phyloP scores from a whole-genome alignment of 106 monocot genomes.

The Vanilla planifolia region DNA sequence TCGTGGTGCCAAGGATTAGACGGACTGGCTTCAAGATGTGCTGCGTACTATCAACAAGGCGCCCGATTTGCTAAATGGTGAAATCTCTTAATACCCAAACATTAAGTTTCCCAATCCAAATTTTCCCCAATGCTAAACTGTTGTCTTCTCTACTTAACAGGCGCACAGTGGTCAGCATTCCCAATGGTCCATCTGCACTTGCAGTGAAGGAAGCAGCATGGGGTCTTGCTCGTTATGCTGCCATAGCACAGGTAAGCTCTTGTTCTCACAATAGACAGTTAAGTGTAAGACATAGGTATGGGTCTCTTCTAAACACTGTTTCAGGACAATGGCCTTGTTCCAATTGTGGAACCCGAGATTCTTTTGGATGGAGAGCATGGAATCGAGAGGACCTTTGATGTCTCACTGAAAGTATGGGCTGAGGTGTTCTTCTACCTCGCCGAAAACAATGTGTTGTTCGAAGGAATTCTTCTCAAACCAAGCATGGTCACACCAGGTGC shows the following conservation, averaged over 20 bases:
- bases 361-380: slow-evolving; percentile 77
- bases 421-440: slow-evolving; percentile 77
- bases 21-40: slow-evolving; percentile 27
- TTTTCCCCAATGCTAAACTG: neutral
- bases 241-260: slow-evolving; percentile 56
- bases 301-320: slow-evolving; percentile 1
- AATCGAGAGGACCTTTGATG: slow-evolving; percentile 71
- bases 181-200: slow-evolving; percentile 55
- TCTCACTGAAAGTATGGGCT: slow-evolving; percentile 69
- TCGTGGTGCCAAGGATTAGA: slow-evolving; percentile 78
- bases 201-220: slow-evolving; percentile 74
- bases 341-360: slow-evolving; percentile 76
- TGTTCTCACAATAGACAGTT: slow-evolving; percentile 59
- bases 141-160: slow-evolving; percentile 22
- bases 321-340: slow-evolving; percentile 74
- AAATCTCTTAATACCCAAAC: neutral
- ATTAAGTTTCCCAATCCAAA: neutral
- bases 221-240: slow-evolving; percentile 62
- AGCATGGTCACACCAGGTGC: slow-evolving; percentile 87
- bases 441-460: slow-evolving; percentile 68
- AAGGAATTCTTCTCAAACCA: slow-evolving; percentile 74
- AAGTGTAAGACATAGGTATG: no score
- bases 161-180: slow-evolving; percentile 89
- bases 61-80: slow-evolving; percentile 85
- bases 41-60: slow-evolving; percentile 46